Evolutionary conservation across 345 rosid species (phyloP).

Genomic region (Rhodamnia argentea): DNA sequence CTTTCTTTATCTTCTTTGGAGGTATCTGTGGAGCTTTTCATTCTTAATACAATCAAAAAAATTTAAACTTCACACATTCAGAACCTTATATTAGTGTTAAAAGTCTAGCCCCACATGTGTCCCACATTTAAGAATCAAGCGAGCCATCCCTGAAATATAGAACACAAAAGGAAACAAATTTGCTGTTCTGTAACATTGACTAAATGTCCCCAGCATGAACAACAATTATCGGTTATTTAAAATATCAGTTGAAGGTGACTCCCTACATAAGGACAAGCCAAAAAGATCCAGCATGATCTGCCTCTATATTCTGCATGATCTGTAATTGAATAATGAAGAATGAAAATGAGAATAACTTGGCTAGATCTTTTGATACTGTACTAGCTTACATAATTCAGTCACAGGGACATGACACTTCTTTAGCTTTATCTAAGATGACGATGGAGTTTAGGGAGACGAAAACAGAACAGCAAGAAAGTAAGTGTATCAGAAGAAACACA

Average conservation of each 20-base stretch:
- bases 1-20: not conserved
- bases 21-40: not conserved
- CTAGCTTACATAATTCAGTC: not conserved
- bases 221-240: not conserved
- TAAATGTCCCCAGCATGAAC: not conserved
- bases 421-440: not conserved
- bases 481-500: not conserved
- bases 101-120: not conserved
- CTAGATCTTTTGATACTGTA: not conserved
- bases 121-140: not conserved
- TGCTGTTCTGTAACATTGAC: not conserved
- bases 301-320: not conserved
- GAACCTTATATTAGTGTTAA: not conserved
- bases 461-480: not conserved
- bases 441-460: not conserved
- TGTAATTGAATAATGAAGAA: not conserved
- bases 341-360: not conserved
- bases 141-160: not conserved
- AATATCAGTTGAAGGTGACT: not conserved
- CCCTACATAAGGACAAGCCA: not conserved
- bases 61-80: too few species aligned
- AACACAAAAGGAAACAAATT: not conserved
- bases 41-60: not conserved
- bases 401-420: not conserved
- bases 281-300: not conserved